Evolutionary conservation across 2,329 filamentous ascomycete genomes (phyloP), one percentile per base, ranked within the genome.

Genomic region (Apiospora rasikravindrae): DNA sequence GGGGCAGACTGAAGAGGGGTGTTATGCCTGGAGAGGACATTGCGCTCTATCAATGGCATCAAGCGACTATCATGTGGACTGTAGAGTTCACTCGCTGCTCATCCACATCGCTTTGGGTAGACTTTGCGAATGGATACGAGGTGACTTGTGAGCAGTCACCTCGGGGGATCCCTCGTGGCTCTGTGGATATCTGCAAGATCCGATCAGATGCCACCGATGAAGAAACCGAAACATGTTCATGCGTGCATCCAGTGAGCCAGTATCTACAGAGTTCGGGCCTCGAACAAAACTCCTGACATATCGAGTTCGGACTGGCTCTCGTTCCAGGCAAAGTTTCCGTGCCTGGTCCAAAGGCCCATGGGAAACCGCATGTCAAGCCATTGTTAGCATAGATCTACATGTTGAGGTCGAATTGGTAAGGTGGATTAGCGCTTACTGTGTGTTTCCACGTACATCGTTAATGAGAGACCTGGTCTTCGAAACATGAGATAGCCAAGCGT

Each of bases 21-120:
- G 19, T 22, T 22, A 61, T 37, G 53, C 29, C 53, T 19, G 51
- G 6, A 57, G 11, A 61, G 53, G 29, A 10, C 53, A 37, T 11
- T 33, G 51, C 51, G 26, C 51, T 33, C 51, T 26, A 10, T 10
- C 1, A 11, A 37, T 8, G 19, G 53, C n/a, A 33, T 61, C 53
- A 37, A 61, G 53, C 22, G 26, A 37, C 22, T 37, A 33, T 33
- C 16, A 22, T 37, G 53, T 61, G 57, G 57, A n/a, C 4, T n/a
- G 57, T n/a, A 37, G 37, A 14, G 57, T 14, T 33, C 57, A 10
- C 33, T n/a, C 22, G 33, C 42, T 22, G 67, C 33, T n/a, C 66
- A 68, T 69, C 44, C 19, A 47, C 19, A 37, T 69, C 44, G 67
- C 67, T 69, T 69, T 69, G 44, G 67, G 67, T 49, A 69, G 67